Conservation (phyloP, 768 basidiomycete genomes). For the Imleria badia region DNA sequence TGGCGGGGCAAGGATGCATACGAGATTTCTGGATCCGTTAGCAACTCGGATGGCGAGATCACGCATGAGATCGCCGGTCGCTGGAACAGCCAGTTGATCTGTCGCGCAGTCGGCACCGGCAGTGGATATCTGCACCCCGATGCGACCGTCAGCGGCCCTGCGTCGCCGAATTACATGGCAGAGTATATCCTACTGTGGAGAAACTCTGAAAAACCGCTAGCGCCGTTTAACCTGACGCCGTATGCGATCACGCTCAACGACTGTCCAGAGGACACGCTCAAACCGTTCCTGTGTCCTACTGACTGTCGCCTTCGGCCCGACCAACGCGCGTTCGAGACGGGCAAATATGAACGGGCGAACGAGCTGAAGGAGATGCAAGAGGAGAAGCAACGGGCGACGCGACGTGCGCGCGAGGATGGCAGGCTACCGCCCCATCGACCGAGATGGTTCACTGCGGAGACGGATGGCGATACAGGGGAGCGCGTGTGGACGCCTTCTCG, state of each 20-base stretch:
- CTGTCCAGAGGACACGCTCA: constrained; percentile 68
- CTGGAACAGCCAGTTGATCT: constrained; percentile 94
- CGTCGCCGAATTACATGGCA: constrained; percentile 45
- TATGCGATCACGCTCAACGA: constrained; percentile 93
- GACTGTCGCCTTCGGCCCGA: constrained; percentile 93
- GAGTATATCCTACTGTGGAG: constrained; percentile 90
- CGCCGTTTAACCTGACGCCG: constrained; percentile 94
- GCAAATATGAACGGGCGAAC: constrained; percentile 82
- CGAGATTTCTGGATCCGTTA: constrained; percentile 87
- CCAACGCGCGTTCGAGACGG: constrained; percentile 91
- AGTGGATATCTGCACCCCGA: constrained; percentile 71
- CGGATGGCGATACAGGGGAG: constrained; percentile 87
- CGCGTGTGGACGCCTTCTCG: constrained; percentile 78
- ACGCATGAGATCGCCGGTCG: constrained; percentile 91
- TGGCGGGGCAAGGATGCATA: constrained; percentile 92
- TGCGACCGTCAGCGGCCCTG: constrained; percentile 49
- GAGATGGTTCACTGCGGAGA: constrained; percentile 83
- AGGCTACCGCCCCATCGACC: constrained; percentile 68
- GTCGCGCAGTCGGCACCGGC: constrained; percentile 65
- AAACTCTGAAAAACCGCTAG: constrained; percentile 79
- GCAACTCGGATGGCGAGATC: constrained; percentile 59
- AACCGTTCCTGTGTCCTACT: constrained; percentile 77
- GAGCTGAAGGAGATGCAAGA: constrained; percentile 78
- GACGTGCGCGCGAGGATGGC: constrained; percentile 76
- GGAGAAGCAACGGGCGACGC: constrained; percentile 70